Evolutionary conservation across 1,139 yeast species (phyloP).

Genomic region (Suhomyces chickasaworum): DNA sequence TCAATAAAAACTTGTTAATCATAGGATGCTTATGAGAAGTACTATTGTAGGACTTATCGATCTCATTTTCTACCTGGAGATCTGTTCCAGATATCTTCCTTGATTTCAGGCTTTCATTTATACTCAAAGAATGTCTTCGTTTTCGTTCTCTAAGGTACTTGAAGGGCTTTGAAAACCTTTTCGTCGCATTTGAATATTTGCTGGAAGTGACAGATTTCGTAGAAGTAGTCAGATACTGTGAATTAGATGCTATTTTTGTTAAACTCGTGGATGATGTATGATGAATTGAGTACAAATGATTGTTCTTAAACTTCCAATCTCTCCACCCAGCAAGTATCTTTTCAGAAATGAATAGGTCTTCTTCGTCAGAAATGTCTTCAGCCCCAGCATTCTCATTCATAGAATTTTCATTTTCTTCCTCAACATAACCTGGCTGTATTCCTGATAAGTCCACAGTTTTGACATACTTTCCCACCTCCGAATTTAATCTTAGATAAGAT

Average conservation of each 20-base stretch:
- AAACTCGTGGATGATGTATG: conserved; percentile 22
- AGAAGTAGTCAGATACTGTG: conserved; percentile 23
- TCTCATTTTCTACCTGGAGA: background rate
- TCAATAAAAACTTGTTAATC: conserved; percentile 57
- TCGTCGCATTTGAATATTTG: conserved; percentile 18
- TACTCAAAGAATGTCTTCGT: conserved; percentile 13
- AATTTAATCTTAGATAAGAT: conserved; percentile 57
- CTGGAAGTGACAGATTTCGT: conserved; percentile 22
- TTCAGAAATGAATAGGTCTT: conserved; percentile 11
- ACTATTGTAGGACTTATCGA: background rate
- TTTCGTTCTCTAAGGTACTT: conserved; percentile 29
- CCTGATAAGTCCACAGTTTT: conserved; percentile 58
- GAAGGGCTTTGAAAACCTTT: conserved; percentile 27
- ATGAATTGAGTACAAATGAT: conserved; percentile 58
- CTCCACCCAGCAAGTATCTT: conserved; percentile 73
- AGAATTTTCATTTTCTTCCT: conserved; percentile 25
- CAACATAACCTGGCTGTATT: conserved; percentile 50
- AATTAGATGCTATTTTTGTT: conserved; percentile 31
- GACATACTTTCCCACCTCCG: conserved; percentile 58
- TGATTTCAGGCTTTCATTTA: conserved; percentile 8
- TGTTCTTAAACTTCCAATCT: conserved; percentile 79
- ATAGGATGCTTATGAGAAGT: conserved; percentile 51
- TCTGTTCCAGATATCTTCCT: conserved; percentile 8
- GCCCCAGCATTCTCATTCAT: conserved; percentile 8
- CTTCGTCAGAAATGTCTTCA: conserved; percentile 15